These are phyloP conservation scores for Kurtzmaniella quercitrusa DNA, from an alignment of 1,139 yeast species.

Conservation along the genomic window DNA sequence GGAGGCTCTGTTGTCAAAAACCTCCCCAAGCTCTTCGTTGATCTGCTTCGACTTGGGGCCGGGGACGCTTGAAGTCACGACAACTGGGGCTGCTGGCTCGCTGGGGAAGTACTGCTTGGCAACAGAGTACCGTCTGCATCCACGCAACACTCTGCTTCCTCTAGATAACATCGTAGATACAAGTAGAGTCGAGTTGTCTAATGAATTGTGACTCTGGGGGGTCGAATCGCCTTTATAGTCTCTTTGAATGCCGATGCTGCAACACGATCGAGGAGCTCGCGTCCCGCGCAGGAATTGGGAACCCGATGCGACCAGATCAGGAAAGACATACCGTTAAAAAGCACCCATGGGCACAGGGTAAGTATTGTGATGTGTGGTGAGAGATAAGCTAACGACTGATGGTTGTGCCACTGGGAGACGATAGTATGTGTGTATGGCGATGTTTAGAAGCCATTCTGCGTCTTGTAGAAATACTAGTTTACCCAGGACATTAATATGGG, in stretches of 20 bases:
- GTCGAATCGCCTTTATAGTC: too few species aligned
- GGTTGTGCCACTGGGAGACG: too few species aligned
- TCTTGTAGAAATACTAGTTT: too few species aligned
- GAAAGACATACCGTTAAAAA: neutral
- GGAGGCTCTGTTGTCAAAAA: slow-evolving; percentile 66
- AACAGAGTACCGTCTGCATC: slow-evolving; percentile 7
- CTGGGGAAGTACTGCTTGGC: slow-evolving; percentile 36
- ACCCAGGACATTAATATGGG: too few species aligned
- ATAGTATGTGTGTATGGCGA: too few species aligned
- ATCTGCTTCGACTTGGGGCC: slow-evolving; percentile 53
- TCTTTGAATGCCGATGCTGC: neutral
- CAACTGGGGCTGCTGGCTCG: slow-evolving; percentile 51
- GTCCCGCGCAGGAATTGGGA: slow-evolving; percentile 2
- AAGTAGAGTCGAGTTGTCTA: too few species aligned
- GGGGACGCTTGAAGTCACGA: slow-evolving; percentile 48
- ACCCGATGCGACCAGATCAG: neutral
- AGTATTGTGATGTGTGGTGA: neutral
- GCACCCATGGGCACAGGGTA: neutral
- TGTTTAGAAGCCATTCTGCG: too few species aligned
- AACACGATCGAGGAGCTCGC: neutral
- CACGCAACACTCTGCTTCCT: neutral
- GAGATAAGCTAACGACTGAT: too few species aligned
- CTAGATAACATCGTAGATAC: slow-evolving; percentile 2
- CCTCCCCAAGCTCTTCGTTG: slow-evolving; percentile 46
- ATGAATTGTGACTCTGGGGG: too few species aligned